These are phyloP conservation scores for Colletotrichum simmondsii DNA, from an alignment of 2,329 filamentous ascomycete species.

Conservation along the genomic window DNA sequence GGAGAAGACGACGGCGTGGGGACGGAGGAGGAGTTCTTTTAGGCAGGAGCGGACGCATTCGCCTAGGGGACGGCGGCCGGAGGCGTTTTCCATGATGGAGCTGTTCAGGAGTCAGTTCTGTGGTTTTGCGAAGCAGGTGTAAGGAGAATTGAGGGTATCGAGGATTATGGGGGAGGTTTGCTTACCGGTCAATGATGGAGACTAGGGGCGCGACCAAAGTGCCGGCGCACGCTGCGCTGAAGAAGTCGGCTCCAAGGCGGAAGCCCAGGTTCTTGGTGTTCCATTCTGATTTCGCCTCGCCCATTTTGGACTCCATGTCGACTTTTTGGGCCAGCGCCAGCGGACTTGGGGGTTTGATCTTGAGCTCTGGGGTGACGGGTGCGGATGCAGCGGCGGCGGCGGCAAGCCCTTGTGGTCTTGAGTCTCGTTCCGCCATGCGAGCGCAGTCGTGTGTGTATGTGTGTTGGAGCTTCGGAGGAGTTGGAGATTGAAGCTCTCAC, in stretches of 20 bases:
- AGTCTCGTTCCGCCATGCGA: slow-evolving; percentile 29
- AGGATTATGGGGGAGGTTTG: no score
- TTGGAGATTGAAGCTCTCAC: neutral
- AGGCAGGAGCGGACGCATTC: slow-evolving; percentile 70
- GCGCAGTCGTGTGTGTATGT: neutral
- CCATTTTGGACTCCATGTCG: slow-evolving; percentile 35
- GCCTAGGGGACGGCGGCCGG: slow-evolving; percentile 70
- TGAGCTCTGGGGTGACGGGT: slow-evolving; percentile 28
- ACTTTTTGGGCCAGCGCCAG: slow-evolving; percentile 44
- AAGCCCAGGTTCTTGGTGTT: slow-evolving; percentile 79
- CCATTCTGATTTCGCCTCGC: slow-evolving; percentile 57
- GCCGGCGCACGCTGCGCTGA: slow-evolving; percentile 77
- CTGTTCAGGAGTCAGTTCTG: slow-evolving; percentile 52
- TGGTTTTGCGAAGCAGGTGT: no score
- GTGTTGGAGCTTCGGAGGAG: neutral
- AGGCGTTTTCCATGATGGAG: slow-evolving; percentile 86
- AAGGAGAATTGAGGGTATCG: no score
- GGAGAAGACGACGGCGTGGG: slow-evolving; percentile 70
- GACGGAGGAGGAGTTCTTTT: slow-evolving; percentile 64
- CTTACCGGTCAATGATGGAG: slow-evolving; percentile 85
- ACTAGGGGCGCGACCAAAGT: slow-evolving; percentile 85
- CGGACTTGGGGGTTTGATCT: slow-evolving; percentile 41
- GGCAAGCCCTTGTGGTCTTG: slow-evolving; percentile 31
- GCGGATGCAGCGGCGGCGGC: neutral
- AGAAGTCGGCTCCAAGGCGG: slow-evolving; percentile 74